Conservation (phyloP, 306 rosid species). For the Urtica urens region DNA sequence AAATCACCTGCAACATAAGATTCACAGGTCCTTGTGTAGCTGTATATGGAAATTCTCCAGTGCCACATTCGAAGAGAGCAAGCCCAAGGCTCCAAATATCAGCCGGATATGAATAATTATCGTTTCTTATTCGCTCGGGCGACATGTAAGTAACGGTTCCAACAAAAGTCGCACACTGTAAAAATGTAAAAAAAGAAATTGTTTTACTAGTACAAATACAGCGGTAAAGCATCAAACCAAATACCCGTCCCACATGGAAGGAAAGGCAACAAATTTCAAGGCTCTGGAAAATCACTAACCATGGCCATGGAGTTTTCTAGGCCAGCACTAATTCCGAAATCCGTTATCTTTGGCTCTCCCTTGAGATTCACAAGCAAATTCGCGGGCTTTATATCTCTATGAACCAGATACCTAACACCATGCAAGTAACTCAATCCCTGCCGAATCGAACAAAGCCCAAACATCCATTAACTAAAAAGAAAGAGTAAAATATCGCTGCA, state of each 20-base stretch:
- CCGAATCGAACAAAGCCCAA: conserved; percentile 5
- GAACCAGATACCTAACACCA: conserved; percentile 83
- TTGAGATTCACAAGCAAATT: conserved; percentile 86
- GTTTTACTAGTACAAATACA: too few species aligned
- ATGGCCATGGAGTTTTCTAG: conserved; percentile 91
- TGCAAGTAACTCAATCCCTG: conserved; percentile 91
- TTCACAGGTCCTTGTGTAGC: conserved; percentile 90
- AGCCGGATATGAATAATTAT: conserved; percentile 93
- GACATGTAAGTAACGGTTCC: conserved; percentile 97
- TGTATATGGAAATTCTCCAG: conserved; percentile 94
- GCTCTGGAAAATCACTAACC: conserved; percentile 36
- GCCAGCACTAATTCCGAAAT: conserved; percentile 97
- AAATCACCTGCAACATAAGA: conserved; percentile 89
- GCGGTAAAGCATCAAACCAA: not conserved
- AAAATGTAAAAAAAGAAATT: conserved; percentile 17
- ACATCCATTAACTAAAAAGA: not conserved
- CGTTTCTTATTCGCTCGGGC: conserved; percentile 93
- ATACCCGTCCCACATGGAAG: not conserved
- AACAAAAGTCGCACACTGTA: conserved; percentile 91
- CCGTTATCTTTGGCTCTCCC: conserved; percentile 93
- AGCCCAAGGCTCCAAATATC: conserved; percentile 99
- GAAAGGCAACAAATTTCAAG: not conserved
- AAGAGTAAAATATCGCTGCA: not conserved
- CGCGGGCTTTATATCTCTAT: conserved; percentile 97
- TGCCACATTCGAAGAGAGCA: conserved; percentile 90